phyloP scores from a whole-genome alignment of 2,329 filamentous ascomycete genomes.

The Shiraia sp. region DNA sequence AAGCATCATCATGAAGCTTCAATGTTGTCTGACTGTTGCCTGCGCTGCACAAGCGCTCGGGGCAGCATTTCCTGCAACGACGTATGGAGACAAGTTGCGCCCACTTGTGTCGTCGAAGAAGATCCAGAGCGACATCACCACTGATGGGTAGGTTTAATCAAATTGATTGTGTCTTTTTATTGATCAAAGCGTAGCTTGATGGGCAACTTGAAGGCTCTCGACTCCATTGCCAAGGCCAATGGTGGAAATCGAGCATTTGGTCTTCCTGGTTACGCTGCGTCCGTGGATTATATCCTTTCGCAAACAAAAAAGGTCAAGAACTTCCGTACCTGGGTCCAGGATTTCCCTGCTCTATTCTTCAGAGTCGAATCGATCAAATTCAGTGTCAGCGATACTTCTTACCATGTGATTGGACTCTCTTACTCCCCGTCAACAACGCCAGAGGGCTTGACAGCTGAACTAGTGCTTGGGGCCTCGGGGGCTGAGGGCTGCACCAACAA shows the following conservation, averaged over 20 bases:
- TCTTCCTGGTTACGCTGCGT: slow-evolving; percentile 62
- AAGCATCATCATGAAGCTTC: slow-evolving; percentile 31
- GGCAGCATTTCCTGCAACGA: slow-evolving; percentile 23
- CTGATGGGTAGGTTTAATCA: slow-evolving; percentile 35
- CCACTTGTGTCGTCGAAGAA: slow-evolving; percentile 44
- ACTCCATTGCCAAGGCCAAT: slow-evolving; percentile 59
- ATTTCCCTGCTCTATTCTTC: slow-evolving; percentile 53
- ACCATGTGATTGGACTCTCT: slow-evolving; percentile 49
- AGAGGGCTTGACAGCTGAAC: slow-evolving; percentile 48
- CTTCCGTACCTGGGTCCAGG: slow-evolving; percentile 52
- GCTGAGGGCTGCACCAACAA: slow-evolving; percentile 46
- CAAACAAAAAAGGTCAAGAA: slow-evolving; percentile 49
- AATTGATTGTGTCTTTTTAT: too few species aligned
- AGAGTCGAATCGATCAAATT: slow-evolving; percentile 48
- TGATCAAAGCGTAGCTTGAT: too few species aligned
- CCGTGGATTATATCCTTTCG: slow-evolving; percentile 60
- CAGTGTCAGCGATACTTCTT: slow-evolving; percentile 40
- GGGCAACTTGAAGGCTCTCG: slow-evolving; percentile 58
- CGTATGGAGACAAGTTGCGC: slow-evolving; percentile 20
- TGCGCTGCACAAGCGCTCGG: slow-evolving; percentile 30
- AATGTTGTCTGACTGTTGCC: slow-evolving; percentile 25
- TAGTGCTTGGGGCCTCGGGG: slow-evolving; percentile 48
- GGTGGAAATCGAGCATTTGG: slow-evolving; percentile 65
- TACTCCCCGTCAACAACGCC: slow-evolving; percentile 54
- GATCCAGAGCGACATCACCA: slow-evolving; percentile 47